phyloP scores from a whole-genome alignment of 176 grass and related monocot genomes.

The Oropetium thomaeum region DNA sequence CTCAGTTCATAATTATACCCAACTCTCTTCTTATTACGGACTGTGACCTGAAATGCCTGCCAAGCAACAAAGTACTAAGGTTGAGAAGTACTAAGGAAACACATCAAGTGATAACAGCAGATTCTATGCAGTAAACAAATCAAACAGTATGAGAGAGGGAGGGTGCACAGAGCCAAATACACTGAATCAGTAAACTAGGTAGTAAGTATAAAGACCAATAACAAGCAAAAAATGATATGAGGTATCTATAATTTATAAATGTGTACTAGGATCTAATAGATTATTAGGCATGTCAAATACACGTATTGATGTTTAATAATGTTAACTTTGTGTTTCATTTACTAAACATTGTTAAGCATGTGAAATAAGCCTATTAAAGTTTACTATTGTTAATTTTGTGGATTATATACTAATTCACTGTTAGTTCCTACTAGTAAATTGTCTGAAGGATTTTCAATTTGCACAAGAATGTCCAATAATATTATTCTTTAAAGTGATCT shows the following conservation, averaged over 20 bases:
- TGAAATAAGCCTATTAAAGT: neutral
- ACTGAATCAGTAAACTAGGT: neutral
- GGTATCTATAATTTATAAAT: neutral
- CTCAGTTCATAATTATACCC: conserved; percentile 90
- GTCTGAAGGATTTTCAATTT: neutral
- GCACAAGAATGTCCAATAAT: neutral
- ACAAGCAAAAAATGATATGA: neutral
- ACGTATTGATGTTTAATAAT: too few species aligned
- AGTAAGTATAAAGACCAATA: neutral
- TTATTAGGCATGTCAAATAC: neutral
- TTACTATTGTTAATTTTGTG: neutral
- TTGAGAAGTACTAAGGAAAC: neutral
- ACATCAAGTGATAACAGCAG: neutral
- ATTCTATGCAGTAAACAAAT: neutral
- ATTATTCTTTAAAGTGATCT: neutral
- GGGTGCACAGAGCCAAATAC: neutral
- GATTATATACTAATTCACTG: neutral
- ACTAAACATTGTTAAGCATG: neutral
- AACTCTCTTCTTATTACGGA: conserved; percentile 94
- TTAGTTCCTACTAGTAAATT: neutral
- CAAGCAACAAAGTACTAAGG: neutral
- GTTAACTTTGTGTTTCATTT: neutral
- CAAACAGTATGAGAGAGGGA: neutral
- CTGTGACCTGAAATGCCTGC: conserved; percentile 81
- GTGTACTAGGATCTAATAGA: neutral